Evolutionary conservation across 1,284 basidiomycete genomes (phyloP).

Genomic region (Apiotrichum laibachii): DNA sequence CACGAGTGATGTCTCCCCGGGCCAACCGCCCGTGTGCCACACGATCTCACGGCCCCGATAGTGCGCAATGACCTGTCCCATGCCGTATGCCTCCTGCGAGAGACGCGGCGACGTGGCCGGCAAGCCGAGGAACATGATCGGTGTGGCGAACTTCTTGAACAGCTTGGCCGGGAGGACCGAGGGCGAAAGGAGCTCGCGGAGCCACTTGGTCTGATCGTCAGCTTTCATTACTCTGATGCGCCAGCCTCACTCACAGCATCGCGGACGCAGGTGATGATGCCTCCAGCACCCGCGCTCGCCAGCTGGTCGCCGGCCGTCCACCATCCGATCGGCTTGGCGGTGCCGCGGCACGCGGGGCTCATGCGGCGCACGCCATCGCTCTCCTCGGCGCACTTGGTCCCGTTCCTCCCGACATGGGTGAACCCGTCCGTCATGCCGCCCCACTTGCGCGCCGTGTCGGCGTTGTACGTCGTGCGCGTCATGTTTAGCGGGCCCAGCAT

Average conservation of each 20-base stretch:
- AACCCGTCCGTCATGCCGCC: constrained; percentile 23
- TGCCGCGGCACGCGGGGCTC: constrained; percentile 8
- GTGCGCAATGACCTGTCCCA: constrained; percentile 13
- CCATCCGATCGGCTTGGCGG: constrained; percentile 21
- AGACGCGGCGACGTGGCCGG: background rate
- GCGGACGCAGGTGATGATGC: constrained; percentile 27
- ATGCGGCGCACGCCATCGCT: constrained; percentile 8
- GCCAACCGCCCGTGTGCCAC: constrained; percentile 22
- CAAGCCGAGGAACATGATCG: background rate
- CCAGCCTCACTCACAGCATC: constrained; percentile 25
- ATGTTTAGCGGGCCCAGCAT: constrained; percentile 41
- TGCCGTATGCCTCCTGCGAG: constrained; percentile 18
- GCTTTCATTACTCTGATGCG: background rate
- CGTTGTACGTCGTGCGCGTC: constrained; percentile 29
- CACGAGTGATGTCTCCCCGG: constrained; percentile 20
- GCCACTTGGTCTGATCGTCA: constrained; percentile 21
- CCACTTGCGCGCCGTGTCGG: constrained; percentile 10
- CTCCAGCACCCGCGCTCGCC: constrained; percentile 29
- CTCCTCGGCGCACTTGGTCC: constrained; percentile 9
- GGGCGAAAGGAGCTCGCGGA: constrained; percentile 33
- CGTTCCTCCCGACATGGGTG: constrained; percentile 11
- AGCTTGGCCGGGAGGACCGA: constrained; percentile 24
- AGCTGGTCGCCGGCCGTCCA: constrained; percentile 22
- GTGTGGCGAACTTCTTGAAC: constrained; percentile 10
- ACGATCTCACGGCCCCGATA: constrained; percentile 23